Evolutionary conservation across 1,139 yeast genomes (phyloP), one percentile per base, ranked within the genome.

Genomic region (Debaryomycetaceae sp.): DNA sequence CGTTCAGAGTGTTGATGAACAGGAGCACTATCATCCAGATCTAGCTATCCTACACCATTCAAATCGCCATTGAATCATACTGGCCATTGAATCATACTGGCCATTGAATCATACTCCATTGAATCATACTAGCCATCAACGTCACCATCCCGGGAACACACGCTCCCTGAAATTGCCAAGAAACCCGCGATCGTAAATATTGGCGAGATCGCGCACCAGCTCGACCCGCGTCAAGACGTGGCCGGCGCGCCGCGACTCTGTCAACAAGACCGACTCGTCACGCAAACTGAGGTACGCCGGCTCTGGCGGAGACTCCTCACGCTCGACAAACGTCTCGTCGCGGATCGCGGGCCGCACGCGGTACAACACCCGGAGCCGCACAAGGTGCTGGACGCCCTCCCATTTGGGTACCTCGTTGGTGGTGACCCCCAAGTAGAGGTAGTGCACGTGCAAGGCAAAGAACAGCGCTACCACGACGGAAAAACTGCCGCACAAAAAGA

Each of bases 371-470:
- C 61, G 59, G 8, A 68, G 44, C 3, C 41, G 31, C 7, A 85
- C 63, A 36, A 81, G 61, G 28, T 73, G 68, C 32, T 77, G 76
- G 10, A 90, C 63, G 14, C 69, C 76, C 16, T 65, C 73, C 97
- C 97, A 90, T 51, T 90, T 90, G 29, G 67, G 73, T 8, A 76
- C 61, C 53, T 90, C 98, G 46, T 82, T 87, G 2, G 95, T 85
- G n/a, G 97, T 86, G 40, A 80, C 80, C 0, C 98, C 98, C 24
- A 77, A 62, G 40, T 72, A 75, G 3, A 83, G 57, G 43, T 76
- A 69, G 32, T 73, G 54, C 15, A 79, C 25, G 39, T 83, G 95
- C 37, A 80, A 68, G 2, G 50, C 55, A 0, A 76, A 47, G 49
- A 87, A 87, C 27, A 74, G 58, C 0, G 54, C 39, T 8, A 77